Evolutionary conservation across 2,329 filamentous ascomycete genomes (phyloP), one percentile per base, ranked within the genome.

Genomic region (Fusarium neocosmosporiellum): DNA sequence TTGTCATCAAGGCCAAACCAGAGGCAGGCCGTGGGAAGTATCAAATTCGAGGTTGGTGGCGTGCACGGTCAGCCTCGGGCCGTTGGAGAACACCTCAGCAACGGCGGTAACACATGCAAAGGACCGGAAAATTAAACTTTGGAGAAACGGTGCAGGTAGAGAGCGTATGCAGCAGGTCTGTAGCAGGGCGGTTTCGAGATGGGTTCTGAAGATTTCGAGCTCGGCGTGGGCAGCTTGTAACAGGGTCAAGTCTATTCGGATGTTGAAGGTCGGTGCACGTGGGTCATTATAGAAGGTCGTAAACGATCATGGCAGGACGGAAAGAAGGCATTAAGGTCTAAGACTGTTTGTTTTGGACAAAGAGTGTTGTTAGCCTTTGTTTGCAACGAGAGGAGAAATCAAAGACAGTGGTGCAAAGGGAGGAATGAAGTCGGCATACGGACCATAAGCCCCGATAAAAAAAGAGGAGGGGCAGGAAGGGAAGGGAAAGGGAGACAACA

Each of bases 271-370:
- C 57, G 75, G 63, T 69, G 59, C 64, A 75, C 71, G 74, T 77
- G 58, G 67, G 55, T 71, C 75, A 77, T 77, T 78, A 78, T 76
- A 68, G 70, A 71, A 71, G 62, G 72, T 75, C 74, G 75, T 78
- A 65, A 75, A 67, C 54, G 67, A 77, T 77, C 74, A 68, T 77
- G 46, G 66, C 64, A 77, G 59, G 65, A 69, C 64, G 72, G 65
- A 64, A 73, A 65, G 72, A 78, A 75, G 65, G 75, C 66, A 77
- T 78, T 77, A 78, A 78, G 65, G 69, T 74, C 74, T 75, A 77
- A 71, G 68, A 72, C 70, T 74, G 68, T 67, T 71, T 70, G 70
- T 53, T 50, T 71, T 59, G 67, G 37, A 62, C 65, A 75, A 71
- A 61, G 60, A 64, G 63, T 59, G 66, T 59, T 60, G 72, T 77